Percentiles rank a stretch among this genome's conserved stretches.
Conservation (phyloP, 352 stramenopile species). For the Hyaloperonospora arabidopsidis region DNA sequence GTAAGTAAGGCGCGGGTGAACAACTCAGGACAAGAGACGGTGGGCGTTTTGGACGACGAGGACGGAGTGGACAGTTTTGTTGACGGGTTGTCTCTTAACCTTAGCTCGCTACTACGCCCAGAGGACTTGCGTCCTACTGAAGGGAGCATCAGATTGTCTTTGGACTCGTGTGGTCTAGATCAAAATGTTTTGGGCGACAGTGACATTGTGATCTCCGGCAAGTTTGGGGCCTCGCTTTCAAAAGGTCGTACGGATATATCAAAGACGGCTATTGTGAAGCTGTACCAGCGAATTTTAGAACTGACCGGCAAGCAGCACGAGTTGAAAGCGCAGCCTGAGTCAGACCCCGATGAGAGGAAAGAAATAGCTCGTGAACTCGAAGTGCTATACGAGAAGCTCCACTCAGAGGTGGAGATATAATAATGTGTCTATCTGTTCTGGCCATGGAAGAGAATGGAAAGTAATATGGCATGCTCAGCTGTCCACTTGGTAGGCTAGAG, state of each 20-base stretch:
- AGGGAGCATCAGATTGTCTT: conserved; percentile 36
- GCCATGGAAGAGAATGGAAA: neutral
- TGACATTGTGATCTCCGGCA: conserved; percentile 1
- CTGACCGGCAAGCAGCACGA: conserved; percentile 51
- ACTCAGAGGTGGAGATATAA: conserved; percentile 31
- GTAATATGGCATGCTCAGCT: too few relatives aligned
- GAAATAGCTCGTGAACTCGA: conserved; percentile 37
- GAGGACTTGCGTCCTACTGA: conserved; percentile 31
- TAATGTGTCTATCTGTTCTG: conserved; percentile 18
- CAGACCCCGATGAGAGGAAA: conserved; percentile 30
- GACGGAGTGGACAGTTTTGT: conserved; percentile 28
- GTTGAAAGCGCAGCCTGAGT: conserved; percentile 36
- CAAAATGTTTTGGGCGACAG: conserved; percentile 23
- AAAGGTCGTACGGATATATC: conserved; percentile 17
- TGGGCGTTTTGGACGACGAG: conserved; percentile 35
- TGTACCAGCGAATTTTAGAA: conserved; percentile 61
- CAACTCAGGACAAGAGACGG: conserved; percentile 19
- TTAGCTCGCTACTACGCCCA: conserved; percentile 31
- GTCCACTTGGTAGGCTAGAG: too few relatives aligned
- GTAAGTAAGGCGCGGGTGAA: conserved; percentile 16
- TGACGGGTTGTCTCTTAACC: conserved; percentile 32
- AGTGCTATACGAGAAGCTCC: conserved; percentile 46
- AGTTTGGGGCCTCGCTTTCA: conserved; percentile 5
- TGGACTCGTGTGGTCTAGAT: conserved; percentile 27
- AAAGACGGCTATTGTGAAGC: conserved; percentile 42